Percentiles rank a stretch among this genome's conserved stretches.
Evolutionary conservation across 306 rosid genomes (phyloP).

Genomic region (Quercus aquifolioides): DNA sequence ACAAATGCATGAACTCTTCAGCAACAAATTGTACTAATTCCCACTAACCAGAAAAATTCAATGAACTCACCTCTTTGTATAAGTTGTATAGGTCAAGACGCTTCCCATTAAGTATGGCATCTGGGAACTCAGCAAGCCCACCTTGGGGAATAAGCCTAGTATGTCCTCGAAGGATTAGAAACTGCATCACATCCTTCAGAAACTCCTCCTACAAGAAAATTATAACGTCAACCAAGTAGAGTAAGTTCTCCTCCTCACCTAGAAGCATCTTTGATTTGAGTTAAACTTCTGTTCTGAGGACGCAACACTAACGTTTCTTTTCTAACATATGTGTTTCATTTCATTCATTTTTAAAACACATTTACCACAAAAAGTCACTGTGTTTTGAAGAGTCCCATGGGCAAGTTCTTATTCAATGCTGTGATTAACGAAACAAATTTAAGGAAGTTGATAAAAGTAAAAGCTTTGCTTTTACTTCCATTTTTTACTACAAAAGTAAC

Average conservation of each 20-base stretch:
- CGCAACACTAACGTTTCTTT: not conserved
- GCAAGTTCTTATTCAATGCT: not conserved
- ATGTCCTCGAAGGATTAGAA: conserved; percentile 89
- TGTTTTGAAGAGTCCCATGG: not conserved
- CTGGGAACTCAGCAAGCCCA: conserved; percentile 90
- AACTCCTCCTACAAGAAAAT: conserved; percentile 73
- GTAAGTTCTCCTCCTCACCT: not conserved
- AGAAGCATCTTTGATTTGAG: not conserved
- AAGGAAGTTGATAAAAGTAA: not conserved
- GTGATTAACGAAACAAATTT: not conserved
- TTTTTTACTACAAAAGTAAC: not conserved
- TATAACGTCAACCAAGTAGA: not conserved
- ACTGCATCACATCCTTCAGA: conserved; percentile 96
- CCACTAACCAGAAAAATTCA: not conserved
- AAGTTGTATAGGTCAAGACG: conserved; percentile 97
- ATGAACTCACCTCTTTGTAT: conserved; percentile 76
- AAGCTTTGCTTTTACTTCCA: not conserved
- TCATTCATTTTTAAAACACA: not conserved
- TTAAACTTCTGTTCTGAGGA: not conserved
- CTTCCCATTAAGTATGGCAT: conserved; percentile 97
- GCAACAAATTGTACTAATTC: conserved; percentile 4
- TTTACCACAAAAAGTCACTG: not conserved
- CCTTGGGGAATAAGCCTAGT: conserved; percentile 90
- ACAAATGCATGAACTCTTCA: conserved; percentile 24
- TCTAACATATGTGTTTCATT: not conserved